Base-by-base conservation (phyloP, 2,329 filamentous ascomycete species). In the Diaporthe humulicola region DNA sequence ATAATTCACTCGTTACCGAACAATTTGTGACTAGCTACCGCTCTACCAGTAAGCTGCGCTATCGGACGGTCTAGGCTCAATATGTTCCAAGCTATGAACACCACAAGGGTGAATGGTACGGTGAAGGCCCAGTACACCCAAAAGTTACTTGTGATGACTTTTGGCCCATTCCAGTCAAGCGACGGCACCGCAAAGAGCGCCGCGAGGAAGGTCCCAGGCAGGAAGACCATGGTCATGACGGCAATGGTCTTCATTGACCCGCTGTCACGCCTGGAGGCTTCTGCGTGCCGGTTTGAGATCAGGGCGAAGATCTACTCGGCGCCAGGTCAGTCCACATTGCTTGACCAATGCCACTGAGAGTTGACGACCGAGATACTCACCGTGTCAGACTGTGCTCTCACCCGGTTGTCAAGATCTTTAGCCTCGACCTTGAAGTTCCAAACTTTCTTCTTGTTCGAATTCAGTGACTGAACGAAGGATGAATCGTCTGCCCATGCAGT, bases 151-250 rank as follows among this genome's bases (percentile, higher is more conserved):
- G 75, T 60, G 28, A 77, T 60, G 17, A 77, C 73, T 7, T 9
- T 19, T 12, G 50, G 36, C 33, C 60, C 54, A 40, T 71, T 66
- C 75, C 78, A 76, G 15, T 70, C 50, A 8, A 78, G 74, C 2
- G 76, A 75, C 1, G 80, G 79, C 25, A 79, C 38, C 0, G 77
- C 75, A 42, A 81, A 82, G 25, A 82, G 75, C 2, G 80, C 78
- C 12, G 83, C 82, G 75, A 85, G 79, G 74, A 85, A 84, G 30
- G 83, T 84, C 0, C 81, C 82, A 2, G 84, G 84, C 3, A 84
- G 78, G 73, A 85, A 85, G 0, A 80, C 75, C 75, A 84, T 82
- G 25, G 82, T 85, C 73, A 85, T 79, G 3, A 84, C 76, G 1
- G 84, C 81, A 10, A 85, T 81, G 4, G 81, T 81, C 61, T 83